Evolutionary conservation across 768 basidiomycete species (phyloP).

Genomic region (Wakefieldia striispora): DNA sequence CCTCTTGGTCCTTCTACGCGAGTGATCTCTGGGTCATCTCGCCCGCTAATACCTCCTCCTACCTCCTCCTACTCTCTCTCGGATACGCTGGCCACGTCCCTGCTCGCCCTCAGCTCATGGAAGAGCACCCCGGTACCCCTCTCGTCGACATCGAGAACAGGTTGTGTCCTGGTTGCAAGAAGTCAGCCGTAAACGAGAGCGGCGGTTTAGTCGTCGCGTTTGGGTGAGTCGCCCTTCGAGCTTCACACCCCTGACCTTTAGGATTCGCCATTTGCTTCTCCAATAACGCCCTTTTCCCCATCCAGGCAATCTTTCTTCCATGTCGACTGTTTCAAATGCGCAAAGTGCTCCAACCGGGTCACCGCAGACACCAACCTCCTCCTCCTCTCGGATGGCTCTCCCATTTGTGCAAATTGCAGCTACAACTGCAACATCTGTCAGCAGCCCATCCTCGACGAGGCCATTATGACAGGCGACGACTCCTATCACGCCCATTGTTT

Average conservation of each 20-base stretch:
- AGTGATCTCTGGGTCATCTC: too few relatives aligned
- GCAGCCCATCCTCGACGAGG: conserved; percentile 94
- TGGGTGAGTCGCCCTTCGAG: conserved; percentile 68
- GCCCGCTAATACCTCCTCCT: too few relatives aligned
- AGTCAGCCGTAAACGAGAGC: conserved; percentile 73
- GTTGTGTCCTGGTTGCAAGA: conserved; percentile 79
- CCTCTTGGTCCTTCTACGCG: not conserved
- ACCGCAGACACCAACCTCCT: conserved; percentile 97
- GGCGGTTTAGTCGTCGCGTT: conserved; percentile 93
- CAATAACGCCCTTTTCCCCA: conserved; percentile 1
- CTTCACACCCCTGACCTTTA: not conserved
- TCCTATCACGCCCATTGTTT: conserved; percentile 99
- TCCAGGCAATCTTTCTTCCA: conserved; percentile 90
- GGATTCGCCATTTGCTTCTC: conserved; percentile 2
- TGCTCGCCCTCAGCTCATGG: too few relatives aligned
- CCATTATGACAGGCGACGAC: conserved; percentile 99
- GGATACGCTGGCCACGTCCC: too few relatives aligned
- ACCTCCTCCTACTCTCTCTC: too few relatives aligned
- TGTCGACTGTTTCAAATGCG: conserved; percentile 94
- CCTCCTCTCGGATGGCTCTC: conserved; percentile 94
- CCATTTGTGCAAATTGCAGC: conserved; percentile 90
- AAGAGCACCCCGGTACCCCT: not conserved
- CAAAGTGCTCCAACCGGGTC: conserved; percentile 90
- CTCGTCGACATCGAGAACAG: conserved; percentile 47
- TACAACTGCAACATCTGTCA: conserved; percentile 96